phyloP scores from a whole-genome alignment of 139 green algal species.

The Chlorella sp. region DNA sequence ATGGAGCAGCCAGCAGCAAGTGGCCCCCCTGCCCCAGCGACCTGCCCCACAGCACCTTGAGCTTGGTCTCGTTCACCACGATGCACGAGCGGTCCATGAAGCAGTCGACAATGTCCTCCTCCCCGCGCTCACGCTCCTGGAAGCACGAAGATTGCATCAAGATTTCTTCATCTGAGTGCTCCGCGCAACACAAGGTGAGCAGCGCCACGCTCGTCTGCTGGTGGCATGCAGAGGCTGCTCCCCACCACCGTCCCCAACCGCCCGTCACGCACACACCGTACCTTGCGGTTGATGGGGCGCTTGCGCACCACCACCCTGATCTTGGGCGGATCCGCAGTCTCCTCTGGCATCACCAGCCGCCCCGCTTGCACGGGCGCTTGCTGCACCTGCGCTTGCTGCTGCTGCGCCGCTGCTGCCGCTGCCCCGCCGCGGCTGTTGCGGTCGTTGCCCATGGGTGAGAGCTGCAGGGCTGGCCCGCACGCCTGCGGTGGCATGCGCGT shows the following conservation, averaged over 20 bases:
- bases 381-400: not conserved
- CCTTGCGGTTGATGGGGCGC: constrained; percentile 88
- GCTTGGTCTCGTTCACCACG: constrained; percentile 83
- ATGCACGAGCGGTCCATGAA: constrained; percentile 44
- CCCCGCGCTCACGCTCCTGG: constrained; percentile 68
- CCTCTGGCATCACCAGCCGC: too few species aligned
- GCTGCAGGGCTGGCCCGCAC: not conserved
- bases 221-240: not conserved
- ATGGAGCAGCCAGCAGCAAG: too few species aligned
- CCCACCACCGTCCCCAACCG: not conserved
- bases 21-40: too few species aligned
- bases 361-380: too few species aligned
- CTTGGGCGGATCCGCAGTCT: constrained; percentile 40
- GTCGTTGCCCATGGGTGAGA: not conserved
- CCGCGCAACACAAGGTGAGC: too few species aligned
- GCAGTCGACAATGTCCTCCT: constrained; percentile 87
- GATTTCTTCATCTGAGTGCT: not conserved
- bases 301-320: constrained; percentile 94
- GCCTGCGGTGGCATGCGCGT: not conserved
- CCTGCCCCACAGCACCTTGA: too few species aligned
- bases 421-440: not conserved
- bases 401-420: not conserved
- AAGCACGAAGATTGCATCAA: not conserved
- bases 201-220: not conserved
- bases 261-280: constrained; percentile 16